These are phyloP conservation scores for Endoconidiophora polonica DNA, from an alignment of 2,329 filamentous ascomycete genomes.

Conservation along the genomic window DNA sequence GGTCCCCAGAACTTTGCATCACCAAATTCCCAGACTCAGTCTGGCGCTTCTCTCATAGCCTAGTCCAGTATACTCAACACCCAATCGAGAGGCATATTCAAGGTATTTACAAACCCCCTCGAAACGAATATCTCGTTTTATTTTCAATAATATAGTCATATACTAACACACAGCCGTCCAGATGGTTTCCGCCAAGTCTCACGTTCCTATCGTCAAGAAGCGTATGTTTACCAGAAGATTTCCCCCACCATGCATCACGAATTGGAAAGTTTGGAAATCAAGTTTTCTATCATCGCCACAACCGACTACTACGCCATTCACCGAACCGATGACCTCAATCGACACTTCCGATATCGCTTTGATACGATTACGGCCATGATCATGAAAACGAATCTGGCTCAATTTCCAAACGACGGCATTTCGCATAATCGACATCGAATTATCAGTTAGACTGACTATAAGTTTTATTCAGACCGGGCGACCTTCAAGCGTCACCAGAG, in stretches of 20 bases:
- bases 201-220: conserved; percentile 99
- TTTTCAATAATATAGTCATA: conserved; percentile 4
- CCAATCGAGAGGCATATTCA: conserved; percentile 25
- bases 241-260: not conserved
- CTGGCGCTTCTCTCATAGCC: conserved; percentile 22
- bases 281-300: not conserved
- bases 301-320: not conserved
- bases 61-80: conserved; percentile 18
- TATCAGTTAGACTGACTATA: conserved; percentile 12
- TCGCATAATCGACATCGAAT: not conserved
- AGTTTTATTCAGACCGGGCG: conserved; percentile 57
- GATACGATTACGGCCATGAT: not conserved
- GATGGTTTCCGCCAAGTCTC: conserved; percentile 99
- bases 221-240: conserved; percentile 43
- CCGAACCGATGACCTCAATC: not conserved
- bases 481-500: conserved; percentile 95
- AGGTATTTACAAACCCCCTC: conserved; percentile 20
- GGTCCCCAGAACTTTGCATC: conserved; percentile 19
- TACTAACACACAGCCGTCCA: conserved; percentile 21
- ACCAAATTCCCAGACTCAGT: conserved; percentile 22
- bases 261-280: not conserved
- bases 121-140: conserved; percentile 4
- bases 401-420: not conserved
- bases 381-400: not conserved
- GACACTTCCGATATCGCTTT: not conserved